phyloP scores from a whole-genome alignment of 306 rosid genomes.

The cucumber (Cucumis sativus) region Cucumber_9930_V3 NC_026661.2:8219501-8220000 shows the following conservation, averaged over 20 bases:
- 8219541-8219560: neutral
- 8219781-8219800: neutral
- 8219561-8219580: too few relatives aligned
- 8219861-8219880: neutral
- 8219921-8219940: neutral
- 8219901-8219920: neutral
- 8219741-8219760: neutral
- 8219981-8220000: slow-evolving; percentile 51
- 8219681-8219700: neutral
- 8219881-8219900: neutral
- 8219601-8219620: neutral
- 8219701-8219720: neutral
- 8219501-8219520: too few relatives aligned
- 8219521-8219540: too few relatives aligned
- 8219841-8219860: neutral
- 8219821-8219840: neutral
- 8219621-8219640: neutral
- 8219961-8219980: slow-evolving; percentile 7
- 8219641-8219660: neutral
- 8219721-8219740: neutral
- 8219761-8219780: neutral
- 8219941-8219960: neutral
- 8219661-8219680: neutral
- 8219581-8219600: neutral
- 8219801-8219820: neutral